These are phyloP conservation scores for Curvularia sp. DNA, from an alignment of 2,329 filamentous ascomycete species.

Conservation along the genomic window DNA sequence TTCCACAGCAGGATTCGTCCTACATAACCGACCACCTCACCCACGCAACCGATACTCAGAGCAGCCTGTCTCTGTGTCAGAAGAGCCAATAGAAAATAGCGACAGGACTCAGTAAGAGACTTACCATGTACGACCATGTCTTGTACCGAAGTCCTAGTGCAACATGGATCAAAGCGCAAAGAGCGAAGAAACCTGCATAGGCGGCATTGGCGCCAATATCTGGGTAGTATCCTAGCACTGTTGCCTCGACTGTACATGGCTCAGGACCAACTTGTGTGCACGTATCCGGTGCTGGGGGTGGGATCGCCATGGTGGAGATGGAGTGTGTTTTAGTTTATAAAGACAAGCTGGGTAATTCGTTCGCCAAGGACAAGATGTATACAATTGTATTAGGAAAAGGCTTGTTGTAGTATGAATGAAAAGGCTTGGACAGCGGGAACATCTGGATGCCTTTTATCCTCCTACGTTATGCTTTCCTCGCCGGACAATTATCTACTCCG, in stretches of 20 bases:
- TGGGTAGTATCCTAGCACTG: conserved; percentile 63
- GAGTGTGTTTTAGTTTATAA: background rate
- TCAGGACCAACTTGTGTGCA: conserved; percentile 30
- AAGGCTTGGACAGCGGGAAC: background rate
- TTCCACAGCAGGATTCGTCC: conserved; percentile 62
- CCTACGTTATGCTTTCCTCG: background rate
- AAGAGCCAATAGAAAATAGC: background rate
- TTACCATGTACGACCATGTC: conserved; percentile 63
- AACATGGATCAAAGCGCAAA: conserved; percentile 59
- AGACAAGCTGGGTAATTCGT: background rate
- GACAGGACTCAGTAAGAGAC: background rate
- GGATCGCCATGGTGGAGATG: conserved; percentile 27
- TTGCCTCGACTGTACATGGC: conserved; percentile 56
- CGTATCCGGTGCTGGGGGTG: conserved; percentile 26
- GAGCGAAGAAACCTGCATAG: conserved; percentile 60
- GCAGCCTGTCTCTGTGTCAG: conserved; percentile 46
- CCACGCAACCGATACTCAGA: conserved; percentile 57
- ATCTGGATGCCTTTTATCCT: conserved; percentile 27
- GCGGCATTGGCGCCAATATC: conserved; percentile 60
- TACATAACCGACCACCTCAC: conserved; percentile 64
- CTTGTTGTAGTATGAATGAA: background rate
- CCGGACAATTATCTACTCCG: conserved; percentile 12
- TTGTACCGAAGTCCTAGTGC: conserved; percentile 59
- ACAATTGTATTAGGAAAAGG: background rate
- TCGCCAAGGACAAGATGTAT: background rate